These are phyloP conservation scores for Penicillium sp. DNA, from an alignment of 2,329 filamentous ascomycete species.

Conservation along the genomic window DNA sequence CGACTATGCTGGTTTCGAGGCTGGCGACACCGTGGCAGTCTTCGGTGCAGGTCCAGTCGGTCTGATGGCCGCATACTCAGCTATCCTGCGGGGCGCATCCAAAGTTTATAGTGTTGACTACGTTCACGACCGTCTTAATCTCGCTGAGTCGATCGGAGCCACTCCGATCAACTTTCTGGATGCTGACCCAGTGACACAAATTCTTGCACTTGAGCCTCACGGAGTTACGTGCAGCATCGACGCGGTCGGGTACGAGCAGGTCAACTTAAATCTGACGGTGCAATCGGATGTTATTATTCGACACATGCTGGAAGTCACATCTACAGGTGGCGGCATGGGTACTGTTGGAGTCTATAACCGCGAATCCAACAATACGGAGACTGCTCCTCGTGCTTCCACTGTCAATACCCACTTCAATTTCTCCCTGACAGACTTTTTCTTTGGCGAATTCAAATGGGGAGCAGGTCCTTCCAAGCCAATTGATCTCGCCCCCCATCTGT, in stretches of 20 bases:
- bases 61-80: too few species aligned
- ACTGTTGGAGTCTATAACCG: constrained; percentile 25
- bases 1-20: constrained; percentile 41
- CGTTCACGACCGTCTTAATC: constrained; percentile 62
- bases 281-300: constrained; percentile 12
- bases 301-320: constrained; percentile 17
- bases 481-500: constrained; percentile 12
- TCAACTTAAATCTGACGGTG: constrained; percentile 12
- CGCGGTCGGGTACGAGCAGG: constrained; percentile 16
- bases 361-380: constrained; percentile 14
- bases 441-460: background rate
- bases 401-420: background rate
- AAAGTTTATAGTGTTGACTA: constrained; percentile 68
- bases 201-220: constrained; percentile 29
- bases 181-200: constrained; percentile 51
- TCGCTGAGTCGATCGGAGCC: constrained; percentile 61
- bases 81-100: too few species aligned
- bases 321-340: constrained; percentile 26
- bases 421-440: background rate
- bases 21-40: too few species aligned
- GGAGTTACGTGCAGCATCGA: constrained; percentile 19
- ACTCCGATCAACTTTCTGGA: constrained; percentile 65
- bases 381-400: constrained; percentile 15
- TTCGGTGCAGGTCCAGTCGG: too few species aligned
- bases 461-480: background rate